These are phyloP conservation scores for Podospora tetraspora DNA, from an alignment of 495 filamentous ascomycete species.

Conservation along the genomic window DNA sequence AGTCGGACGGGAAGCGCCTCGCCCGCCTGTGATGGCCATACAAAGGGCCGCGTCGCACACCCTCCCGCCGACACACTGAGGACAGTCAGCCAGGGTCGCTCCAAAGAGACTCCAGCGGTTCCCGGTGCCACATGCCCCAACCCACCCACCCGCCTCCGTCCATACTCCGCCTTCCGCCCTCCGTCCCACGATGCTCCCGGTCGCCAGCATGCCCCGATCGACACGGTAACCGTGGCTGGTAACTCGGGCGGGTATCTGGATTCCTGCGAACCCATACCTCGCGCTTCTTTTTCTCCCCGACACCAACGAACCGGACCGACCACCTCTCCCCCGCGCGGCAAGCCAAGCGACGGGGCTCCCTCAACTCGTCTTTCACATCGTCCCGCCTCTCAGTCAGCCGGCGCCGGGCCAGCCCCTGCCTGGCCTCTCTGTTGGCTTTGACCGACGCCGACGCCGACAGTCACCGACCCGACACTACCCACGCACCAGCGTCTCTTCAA, in stretches of 20 bases:
- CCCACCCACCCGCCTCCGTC: not conserved
- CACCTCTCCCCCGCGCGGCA: not conserved
- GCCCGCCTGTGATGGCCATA: not conserved
- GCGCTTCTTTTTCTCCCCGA: not conserved
- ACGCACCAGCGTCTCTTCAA: not conserved
- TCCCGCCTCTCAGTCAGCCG: not conserved
- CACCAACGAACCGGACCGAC: not conserved
- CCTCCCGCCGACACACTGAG: not conserved
- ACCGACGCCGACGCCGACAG: not conserved
- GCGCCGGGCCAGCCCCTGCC: not conserved
- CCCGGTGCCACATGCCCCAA: not conserved
- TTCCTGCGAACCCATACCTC: not conserved
- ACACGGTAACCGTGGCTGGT: not conserved
- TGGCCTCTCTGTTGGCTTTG: not conserved
- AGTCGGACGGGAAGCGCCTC: not conserved
- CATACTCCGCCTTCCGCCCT: not conserved
- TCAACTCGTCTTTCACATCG: not conserved
- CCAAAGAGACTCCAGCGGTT: not conserved
- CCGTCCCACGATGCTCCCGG: not conserved
- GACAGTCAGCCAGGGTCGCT: not conserved
- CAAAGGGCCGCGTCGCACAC: not conserved
- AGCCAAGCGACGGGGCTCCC: not conserved
- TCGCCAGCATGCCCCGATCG: not conserved
- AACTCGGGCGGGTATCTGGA: not conserved
- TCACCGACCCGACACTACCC: not conserved